Conservation (phyloP, 2,329 filamentous ascomycete species). For the Xylariaceae sp. region DNA sequence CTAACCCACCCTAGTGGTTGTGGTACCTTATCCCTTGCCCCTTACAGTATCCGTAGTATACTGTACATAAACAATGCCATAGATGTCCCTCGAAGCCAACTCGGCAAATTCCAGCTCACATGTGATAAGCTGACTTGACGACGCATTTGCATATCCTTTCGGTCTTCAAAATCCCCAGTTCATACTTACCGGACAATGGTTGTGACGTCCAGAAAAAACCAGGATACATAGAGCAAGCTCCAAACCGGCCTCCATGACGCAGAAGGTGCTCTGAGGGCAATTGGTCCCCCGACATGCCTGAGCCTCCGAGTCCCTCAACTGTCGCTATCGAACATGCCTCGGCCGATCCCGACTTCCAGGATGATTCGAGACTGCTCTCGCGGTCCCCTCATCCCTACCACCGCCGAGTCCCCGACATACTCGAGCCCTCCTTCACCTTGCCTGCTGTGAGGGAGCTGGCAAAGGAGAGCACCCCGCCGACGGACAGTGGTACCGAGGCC, state of each 20-base stretch:
- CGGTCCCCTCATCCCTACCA: constrained; percentile 66
- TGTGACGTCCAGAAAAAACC: no score
- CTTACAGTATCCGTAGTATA: no score
- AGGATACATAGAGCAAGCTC: background rate
- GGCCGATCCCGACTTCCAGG: constrained; percentile 32
- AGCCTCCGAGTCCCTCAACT: constrained; percentile 36
- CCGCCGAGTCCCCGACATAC: constrained; percentile 51
- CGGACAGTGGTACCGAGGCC: constrained; percentile 90
- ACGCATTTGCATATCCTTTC: no score
- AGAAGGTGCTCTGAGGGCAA: constrained; percentile 18
- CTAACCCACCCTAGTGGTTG: no score
- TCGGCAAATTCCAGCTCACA: no score
- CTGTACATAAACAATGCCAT: no score
- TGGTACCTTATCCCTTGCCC: no score
- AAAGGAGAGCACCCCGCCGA: constrained; percentile 53
- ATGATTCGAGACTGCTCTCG: constrained; percentile 44
- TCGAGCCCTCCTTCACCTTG: constrained; percentile 42
- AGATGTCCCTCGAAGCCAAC: no score
- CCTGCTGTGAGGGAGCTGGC: constrained; percentile 34
- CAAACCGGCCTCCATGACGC: constrained; percentile 18
- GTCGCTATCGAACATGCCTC: constrained; percentile 25
- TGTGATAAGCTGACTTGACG: no score
- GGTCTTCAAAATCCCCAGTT: no score
- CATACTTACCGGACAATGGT: no score
- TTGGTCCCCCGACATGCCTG: constrained; percentile 40